Percentiles rank a stretch among this genome's conserved stretches.
phyloP scores from a whole-genome alignment of 192 early-diverging fungal species.

The Entophlyctis helioformis region DNA sequence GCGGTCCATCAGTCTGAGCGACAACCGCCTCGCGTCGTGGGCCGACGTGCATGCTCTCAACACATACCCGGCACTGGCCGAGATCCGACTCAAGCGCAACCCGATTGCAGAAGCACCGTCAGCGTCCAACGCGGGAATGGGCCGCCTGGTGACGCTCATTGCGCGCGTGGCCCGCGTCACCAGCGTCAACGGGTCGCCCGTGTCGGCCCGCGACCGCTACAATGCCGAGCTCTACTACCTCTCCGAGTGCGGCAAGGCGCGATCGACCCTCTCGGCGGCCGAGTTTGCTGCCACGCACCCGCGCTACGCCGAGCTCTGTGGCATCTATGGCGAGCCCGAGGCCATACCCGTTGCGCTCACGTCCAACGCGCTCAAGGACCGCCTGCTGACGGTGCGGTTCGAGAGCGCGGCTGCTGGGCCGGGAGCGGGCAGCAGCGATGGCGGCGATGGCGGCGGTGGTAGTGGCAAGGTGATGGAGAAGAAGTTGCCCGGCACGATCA shows the following conservation, averaged over 20 bases:
- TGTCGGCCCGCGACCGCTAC: slow-evolving; percentile 6
- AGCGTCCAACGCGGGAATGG: neutral
- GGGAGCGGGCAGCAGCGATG: too few relatives aligned
- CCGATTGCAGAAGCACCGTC: slow-evolving; percentile 11
- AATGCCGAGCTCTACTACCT: slow-evolving; percentile 32
- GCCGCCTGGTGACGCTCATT: slow-evolving; percentile 6
- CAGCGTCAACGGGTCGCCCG: slow-evolving; percentile 16
- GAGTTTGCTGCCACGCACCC: slow-evolving; percentile 14
- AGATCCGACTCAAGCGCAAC: slow-evolving; percentile 20
- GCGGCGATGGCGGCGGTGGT: too few relatives aligned
- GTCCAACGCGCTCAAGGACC: slow-evolving; percentile 18
- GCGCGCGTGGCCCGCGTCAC: slow-evolving; percentile 12
- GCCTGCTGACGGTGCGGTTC: slow-evolving; percentile 10
- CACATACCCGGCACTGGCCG: slow-evolving; percentile 14
- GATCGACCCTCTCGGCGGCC: neutral
- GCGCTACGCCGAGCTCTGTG: slow-evolving; percentile 12
- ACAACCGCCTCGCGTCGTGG: slow-evolving; percentile 15
- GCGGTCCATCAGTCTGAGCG: slow-evolving; percentile 10
- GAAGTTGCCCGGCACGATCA: slow-evolving; percentile 17
- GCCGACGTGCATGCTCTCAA: slow-evolving; percentile 20
- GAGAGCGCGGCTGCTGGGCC: neutral
- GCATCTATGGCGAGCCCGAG: slow-evolving; percentile 10
- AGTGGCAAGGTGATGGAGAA: slow-evolving; percentile 5
- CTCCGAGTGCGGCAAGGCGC: slow-evolving; percentile 4
- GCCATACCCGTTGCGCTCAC: slow-evolving; percentile 14